phyloP scores from a whole-genome alignment of 768 basidiomycete genomes.

The Boletus sp. region DNA sequence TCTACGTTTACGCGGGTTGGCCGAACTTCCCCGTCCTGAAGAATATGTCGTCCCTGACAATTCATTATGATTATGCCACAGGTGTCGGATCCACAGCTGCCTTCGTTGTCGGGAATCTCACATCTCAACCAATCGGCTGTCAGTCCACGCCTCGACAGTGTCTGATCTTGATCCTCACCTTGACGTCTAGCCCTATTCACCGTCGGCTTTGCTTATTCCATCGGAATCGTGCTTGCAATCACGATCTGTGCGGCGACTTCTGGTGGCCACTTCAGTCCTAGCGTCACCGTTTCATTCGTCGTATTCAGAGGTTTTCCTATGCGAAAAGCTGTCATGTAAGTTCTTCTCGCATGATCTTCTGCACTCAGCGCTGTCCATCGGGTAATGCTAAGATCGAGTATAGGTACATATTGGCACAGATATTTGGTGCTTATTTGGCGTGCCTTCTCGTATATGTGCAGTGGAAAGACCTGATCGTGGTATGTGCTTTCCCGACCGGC shows the following conservation, averaged over 20 bases:
- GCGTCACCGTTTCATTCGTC: constrained; percentile 50
- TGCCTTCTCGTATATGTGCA: constrained; percentile 59
- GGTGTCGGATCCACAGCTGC: constrained; percentile 55
- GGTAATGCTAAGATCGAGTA: constrained; percentile 9
- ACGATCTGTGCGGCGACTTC: constrained; percentile 49
- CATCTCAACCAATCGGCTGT: constrained; percentile 48
- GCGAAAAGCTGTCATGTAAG: constrained; percentile 49
- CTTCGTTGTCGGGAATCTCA: constrained; percentile 46
- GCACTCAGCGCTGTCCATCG: not conserved
- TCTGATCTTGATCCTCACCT: not conserved
- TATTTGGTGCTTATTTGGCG: constrained; percentile 63
- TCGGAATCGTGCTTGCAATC: constrained; percentile 60
- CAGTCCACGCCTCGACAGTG: constrained; percentile 21
- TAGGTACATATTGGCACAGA: constrained; percentile 66
- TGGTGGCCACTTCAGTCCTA: constrained; percentile 66
- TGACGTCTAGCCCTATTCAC: constrained; percentile 47
- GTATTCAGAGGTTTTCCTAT: constrained; percentile 55
- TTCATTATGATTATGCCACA: constrained; percentile 9
- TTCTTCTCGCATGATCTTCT: constrained; percentile 10
- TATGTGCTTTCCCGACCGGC: constrained; percentile 43
- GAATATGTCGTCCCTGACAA: not conserved
- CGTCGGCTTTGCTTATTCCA: constrained; percentile 54
- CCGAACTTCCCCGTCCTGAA: not conserved
- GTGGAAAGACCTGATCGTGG: constrained; percentile 51
- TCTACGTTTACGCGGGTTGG: constrained; percentile 55